Evolutionary conservation across 768 basidiomycete genomes (phyloP).

Genomic region (Russula lepida): DNA sequence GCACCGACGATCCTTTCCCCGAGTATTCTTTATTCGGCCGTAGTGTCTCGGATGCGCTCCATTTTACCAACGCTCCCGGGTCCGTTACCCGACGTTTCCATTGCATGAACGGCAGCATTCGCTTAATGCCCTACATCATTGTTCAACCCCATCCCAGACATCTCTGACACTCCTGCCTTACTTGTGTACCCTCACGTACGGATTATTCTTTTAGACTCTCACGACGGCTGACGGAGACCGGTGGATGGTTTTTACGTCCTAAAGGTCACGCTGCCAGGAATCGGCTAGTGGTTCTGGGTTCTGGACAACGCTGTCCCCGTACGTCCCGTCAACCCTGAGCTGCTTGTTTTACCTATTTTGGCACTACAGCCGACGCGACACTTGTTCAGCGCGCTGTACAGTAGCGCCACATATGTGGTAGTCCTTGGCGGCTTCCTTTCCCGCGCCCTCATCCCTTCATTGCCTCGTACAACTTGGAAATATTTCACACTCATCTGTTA

Average conservation of each 20-base stretch:
- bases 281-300: conserved; percentile 16
- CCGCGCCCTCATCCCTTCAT: not conserved
- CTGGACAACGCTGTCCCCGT: conserved; percentile 15
- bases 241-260: not conserved
- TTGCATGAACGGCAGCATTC: not conserved
- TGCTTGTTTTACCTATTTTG: conserved; percentile 14
- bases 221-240: conserved; percentile 3
- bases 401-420: conserved; percentile 18
- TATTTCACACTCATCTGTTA: not conserved
- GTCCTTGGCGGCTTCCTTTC: conserved; percentile 11
- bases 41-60: conserved; percentile 5
- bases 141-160: not conserved
- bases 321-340: conserved; percentile 7
- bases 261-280: conserved; percentile 17
- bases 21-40: conserved; percentile 14
- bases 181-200: not conserved
- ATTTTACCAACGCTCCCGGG: conserved; percentile 5
- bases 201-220: conserved; percentile 8
- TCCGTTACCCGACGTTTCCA: conserved; percentile 4
- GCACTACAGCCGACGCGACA: conserved; percentile 20
- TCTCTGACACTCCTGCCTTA: conserved; percentile 3
- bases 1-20: conserved; percentile 20
- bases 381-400: conserved; percentile 11
- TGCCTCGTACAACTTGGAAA: not conserved
- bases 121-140: conserved; percentile 12